Evolutionary conservation across 2,329 filamentous ascomycete species (phyloP).

Genomic region (Penicillium sp.): DNA sequence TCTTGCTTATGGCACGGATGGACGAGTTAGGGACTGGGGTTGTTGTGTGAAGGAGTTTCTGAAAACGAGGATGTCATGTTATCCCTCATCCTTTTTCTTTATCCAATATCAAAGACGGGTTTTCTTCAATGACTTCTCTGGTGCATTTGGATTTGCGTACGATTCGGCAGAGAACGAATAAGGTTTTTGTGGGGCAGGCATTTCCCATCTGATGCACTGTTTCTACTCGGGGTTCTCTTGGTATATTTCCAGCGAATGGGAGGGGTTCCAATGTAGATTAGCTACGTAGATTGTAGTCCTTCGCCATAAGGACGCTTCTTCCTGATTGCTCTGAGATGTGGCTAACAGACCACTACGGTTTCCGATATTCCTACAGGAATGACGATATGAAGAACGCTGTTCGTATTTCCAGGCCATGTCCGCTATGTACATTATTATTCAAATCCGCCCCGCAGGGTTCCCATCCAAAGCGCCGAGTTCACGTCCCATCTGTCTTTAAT

Average conservation of each 20-base stretch:
- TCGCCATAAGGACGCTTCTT: not conserved
- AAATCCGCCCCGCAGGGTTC: not conserved
- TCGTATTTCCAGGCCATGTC: not conserved
- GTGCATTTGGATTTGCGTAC: not conserved
- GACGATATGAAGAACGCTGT: not conserved
- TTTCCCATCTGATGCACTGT: not conserved
- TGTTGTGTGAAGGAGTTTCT: slow-evolving; percentile 33
- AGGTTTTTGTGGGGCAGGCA: not conserved
- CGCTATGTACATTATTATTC: not conserved
- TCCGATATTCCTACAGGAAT: not conserved
- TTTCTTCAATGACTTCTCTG: slow-evolving; percentile 22
- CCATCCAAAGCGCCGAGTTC: not conserved
- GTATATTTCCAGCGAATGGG: not conserved
- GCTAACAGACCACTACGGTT: not conserved
- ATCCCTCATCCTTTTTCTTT: slow-evolving; percentile 29
- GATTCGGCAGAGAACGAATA: not conserved
- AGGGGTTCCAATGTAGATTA: not conserved
- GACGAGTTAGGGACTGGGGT: slow-evolving; percentile 28
- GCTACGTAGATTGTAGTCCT: not conserved
- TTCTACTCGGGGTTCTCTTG: not conserved
- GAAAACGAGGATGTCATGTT: slow-evolving; percentile 32
- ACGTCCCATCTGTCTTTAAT: not conserved
- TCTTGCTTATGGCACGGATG: slow-evolving; percentile 22
- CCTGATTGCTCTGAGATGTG: too few relatives aligned
- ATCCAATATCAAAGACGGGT: slow-evolving; percentile 35